Conservation (phyloP, 176 grass and related monocot genomes). For the Panicum miliaceum region DNA sequence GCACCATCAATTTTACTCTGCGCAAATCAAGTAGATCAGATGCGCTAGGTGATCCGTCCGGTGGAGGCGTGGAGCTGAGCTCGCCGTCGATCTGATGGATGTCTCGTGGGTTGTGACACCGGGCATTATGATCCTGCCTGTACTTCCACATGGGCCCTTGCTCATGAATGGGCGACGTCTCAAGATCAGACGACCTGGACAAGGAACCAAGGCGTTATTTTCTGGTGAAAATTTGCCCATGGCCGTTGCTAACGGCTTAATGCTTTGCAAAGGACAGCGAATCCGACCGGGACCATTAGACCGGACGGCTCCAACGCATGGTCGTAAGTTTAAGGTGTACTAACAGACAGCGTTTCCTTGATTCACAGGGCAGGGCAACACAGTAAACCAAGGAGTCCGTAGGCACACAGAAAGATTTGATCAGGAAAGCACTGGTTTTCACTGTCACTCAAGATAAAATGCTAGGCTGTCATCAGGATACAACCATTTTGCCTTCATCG, state of each 20-base stretch:
- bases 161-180: slow-evolving; percentile 29
- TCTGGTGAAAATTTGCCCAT: background rate
- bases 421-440: background rate
- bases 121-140: slow-evolving; percentile 27
- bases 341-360: background rate
- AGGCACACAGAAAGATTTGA: background rate
- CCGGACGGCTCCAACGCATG: background rate
- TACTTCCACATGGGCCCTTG: slow-evolving; percentile 36
- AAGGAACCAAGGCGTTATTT: background rate
- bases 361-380: background rate
- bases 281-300: slow-evolving; percentile 19
- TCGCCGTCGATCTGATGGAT: slow-evolving; percentile 10
- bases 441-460: slow-evolving; percentile 17
- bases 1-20: slow-evolving; percentile 11
- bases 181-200: slow-evolving; percentile 4
- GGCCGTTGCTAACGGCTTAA: background rate
- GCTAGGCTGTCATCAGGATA: slow-evolving; percentile 1
- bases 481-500: background rate
- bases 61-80: background rate
- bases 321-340: background rate
- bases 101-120: slow-evolving; percentile 30
- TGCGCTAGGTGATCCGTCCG: background rate
- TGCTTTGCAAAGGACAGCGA: background rate
- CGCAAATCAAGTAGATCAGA: background rate
- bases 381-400: background rate